Evolutionary conservation across 2,329 filamentous ascomycete genomes (phyloP), one percentile per base, ranked within the genome.

Genomic region (Trichophyton simii): DNA sequence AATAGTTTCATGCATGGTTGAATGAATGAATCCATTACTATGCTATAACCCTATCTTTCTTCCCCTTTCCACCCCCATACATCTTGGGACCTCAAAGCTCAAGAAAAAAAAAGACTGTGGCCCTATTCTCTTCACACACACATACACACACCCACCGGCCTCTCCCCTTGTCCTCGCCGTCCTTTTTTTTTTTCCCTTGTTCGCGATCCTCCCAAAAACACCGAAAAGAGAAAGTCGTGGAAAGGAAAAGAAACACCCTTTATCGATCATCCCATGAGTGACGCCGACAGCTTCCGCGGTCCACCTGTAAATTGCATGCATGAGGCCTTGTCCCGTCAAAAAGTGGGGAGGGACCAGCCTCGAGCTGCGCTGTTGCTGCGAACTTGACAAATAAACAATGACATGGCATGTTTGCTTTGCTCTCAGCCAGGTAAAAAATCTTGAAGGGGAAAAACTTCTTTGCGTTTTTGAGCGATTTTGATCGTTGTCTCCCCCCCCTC

Each of bases 1-100:
- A 36, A 58, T 58, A 58, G 55, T 58, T 42, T 34, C 55, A 58
- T 58, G 55, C 55, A 34, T 41, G 25, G 25, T 28, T 28, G 50
- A 55, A 55, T 36, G 34, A 36, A 36, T 36, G 34, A 36, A 36
- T 36, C 34, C 34, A 36, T 55, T 55, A 28, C 28, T 55, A 55
- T 55, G 50, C 50, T 55, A 55, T 55, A 34, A 44, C 15, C 28
- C 31, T 28, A 18, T 28, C 5, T 3, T 34, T 20, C 34, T 25
- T 31, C n/a, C 31, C 18, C 28, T n/a, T 28, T 25, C 34, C 50
- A 28, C 25, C 28, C n/a, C 44, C 46, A 50, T 8, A 22, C 11
- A 22, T 25, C 11, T 28, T 13, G 22, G 22, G 3, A 28, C 8
- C 13, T 13, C 22, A 22, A 50, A 50, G 9, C n/a, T 50, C n/a